Evolutionary conservation across 371 early-diverging fungal genomes (phyloP), one percentile per base, ranked within the genome.

Genomic region (Circinella minor): DNA sequence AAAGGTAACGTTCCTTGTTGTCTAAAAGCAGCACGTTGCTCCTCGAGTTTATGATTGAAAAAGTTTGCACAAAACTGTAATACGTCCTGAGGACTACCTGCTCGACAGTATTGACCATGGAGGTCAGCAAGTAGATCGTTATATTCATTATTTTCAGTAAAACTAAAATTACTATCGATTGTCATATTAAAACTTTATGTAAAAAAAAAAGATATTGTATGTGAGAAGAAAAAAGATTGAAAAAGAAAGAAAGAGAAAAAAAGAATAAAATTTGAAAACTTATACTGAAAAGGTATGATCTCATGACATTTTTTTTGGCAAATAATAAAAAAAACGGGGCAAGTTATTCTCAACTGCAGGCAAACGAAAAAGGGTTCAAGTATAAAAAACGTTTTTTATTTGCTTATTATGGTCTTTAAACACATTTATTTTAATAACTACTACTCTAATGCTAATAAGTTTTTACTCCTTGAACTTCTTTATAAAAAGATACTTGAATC

Each of bases 31-130:
- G 69, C 74, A 57, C 90, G 87, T 72, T 91, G 90, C 71, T 88
- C 83, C 8, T 83, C 80, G 36, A 90, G 77, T 73, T 88, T 87
- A 63, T 83, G 81, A 74, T 89, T 82, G 75, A 95, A 95, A 76
- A 90, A 92, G 67, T 89, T 83, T 36, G 93, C 90, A 77, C 94
- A 94, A 78, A 92, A 94, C 86, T 93, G 92, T 75, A 89, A 86
- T 49, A 93, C 86, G 78, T 95, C 93, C 60, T 86, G 75, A 18
- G 94, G n/a, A 15, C 48, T 27, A 10, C 36, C 54, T n/a, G 65
- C 43, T 54, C 64, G 55, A 51, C 74, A 72, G 36, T 76, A 76
- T 39, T 76, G 73, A 18, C 67, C 55, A 59, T 79, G 77, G 37
- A 79, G 71, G 54, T 79, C 79, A 34, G 75, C 74, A 38, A 79